Evolutionary conservation across 2,329 filamentous ascomycete genomes (phyloP).

Genomic region (Phialophora chinensis): DNA sequence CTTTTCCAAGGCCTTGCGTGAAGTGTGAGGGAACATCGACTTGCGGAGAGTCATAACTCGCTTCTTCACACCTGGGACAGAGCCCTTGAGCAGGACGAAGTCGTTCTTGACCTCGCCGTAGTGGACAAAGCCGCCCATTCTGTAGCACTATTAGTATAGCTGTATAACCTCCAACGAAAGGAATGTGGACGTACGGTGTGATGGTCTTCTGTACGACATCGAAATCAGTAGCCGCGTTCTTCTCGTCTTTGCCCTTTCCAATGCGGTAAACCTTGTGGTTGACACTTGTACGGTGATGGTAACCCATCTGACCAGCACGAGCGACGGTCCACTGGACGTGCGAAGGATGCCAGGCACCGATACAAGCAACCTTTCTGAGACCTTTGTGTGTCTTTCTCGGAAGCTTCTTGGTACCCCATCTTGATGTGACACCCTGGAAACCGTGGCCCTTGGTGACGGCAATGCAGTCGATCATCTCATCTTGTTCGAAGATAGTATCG

Average conservation of each 20-base stretch:
- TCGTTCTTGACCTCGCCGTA: slow-evolving; percentile 99
- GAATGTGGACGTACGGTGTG: slow-evolving; percentile 80
- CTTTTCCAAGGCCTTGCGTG: slow-evolving; percentile 95
- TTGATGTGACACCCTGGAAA: slow-evolving; percentile 93
- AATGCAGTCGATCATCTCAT: slow-evolving; percentile 99
- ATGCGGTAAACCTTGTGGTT: slow-evolving; percentile 99
- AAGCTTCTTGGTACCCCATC: slow-evolving; percentile 99
- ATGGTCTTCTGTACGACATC: slow-evolving; percentile 99
- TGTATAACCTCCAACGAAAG: slow-evolving; percentile 1
- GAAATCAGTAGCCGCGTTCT: slow-evolving; percentile 91
- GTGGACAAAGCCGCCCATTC: slow-evolving; percentile 98
- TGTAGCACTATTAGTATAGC: slow-evolving; percentile 54
- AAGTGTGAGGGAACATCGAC: slow-evolving; percentile 98
- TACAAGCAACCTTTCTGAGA: slow-evolving; percentile 99
- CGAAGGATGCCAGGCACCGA: slow-evolving; percentile 99
- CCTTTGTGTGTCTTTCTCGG: slow-evolving; percentile 99
- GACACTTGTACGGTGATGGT: slow-evolving; percentile 99
- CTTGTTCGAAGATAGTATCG: slow-evolving; percentile 95
- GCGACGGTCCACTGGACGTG: slow-evolving; percentile 99
- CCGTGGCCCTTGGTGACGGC: slow-evolving; percentile 99
- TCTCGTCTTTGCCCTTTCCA: slow-evolving; percentile 87
- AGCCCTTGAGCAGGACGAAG: slow-evolving; percentile 97
- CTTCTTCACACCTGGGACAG: slow-evolving; percentile 98
- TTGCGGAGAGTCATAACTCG: slow-evolving; percentile 98
- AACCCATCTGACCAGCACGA: slow-evolving; percentile 99